phyloP scores from a whole-genome alignment of 257 asterid species.

The Vinca minor region DNA sequence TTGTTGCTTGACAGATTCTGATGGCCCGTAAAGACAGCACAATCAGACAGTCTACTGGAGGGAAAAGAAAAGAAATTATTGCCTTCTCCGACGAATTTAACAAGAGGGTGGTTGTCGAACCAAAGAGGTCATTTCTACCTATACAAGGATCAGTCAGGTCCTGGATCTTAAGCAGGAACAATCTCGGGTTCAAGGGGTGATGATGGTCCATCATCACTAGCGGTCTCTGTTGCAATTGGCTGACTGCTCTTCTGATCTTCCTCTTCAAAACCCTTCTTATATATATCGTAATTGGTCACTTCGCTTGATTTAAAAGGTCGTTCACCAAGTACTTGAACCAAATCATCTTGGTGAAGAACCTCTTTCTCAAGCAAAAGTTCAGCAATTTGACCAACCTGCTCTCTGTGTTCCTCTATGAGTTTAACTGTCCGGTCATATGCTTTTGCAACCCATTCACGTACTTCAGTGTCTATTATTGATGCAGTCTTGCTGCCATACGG shows the following conservation, averaged over 20 bases:
- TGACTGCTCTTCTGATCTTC: conserved; percentile 33
- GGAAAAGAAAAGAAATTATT: not conserved
- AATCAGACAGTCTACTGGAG: not conserved
- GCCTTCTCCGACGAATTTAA: not conserved
- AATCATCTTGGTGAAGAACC: conserved; percentile 77
- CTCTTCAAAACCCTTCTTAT: conserved; percentile 59
- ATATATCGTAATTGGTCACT: conserved; percentile 64
- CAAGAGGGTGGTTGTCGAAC: not conserved
- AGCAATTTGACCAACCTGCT: conserved; percentile 67
- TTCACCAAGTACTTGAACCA: conserved; percentile 59
- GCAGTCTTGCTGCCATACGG: conserved; percentile 90
- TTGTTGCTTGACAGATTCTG: not conserved
- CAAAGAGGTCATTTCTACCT: conserved; percentile 4
- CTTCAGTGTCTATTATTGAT: conserved; percentile 65
- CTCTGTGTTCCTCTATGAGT: conserved; percentile 59
- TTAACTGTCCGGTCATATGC: conserved; percentile 56
- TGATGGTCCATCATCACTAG: conserved; percentile 44
- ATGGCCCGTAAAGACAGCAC: not conserved
- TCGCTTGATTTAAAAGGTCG: conserved; percentile 66
- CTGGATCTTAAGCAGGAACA: conserved; percentile 34
- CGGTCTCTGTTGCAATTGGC: conserved; percentile 20
- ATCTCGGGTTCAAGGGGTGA: conserved; percentile 55
- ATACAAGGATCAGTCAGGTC: not conserved
- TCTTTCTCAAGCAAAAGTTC: conserved; percentile 76
- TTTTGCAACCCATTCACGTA: conserved; percentile 68